phyloP scores from a whole-genome alignment of 2,329 filamentous ascomycete genomes.

The Thielaviopsis punctulata region DNA sequence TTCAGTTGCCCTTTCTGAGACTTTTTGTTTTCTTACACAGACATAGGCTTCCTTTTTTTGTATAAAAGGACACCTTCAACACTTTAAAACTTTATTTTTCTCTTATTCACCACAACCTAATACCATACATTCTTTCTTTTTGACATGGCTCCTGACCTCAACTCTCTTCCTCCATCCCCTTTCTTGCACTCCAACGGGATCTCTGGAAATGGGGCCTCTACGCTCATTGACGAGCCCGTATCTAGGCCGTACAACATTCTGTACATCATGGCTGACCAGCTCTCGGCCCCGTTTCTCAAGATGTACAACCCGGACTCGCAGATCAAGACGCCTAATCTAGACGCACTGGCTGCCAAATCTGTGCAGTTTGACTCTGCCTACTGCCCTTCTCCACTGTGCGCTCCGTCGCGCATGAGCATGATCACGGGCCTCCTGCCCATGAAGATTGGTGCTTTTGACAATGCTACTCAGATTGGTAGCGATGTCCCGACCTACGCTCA shows the following conservation, averaged over 20 bases:
- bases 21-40: neutral
- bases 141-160: slow-evolving; percentile 55
- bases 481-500: slow-evolving; percentile 86
- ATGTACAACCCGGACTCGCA: slow-evolving; percentile 80
- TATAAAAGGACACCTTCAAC: neutral
- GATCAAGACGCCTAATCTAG: slow-evolving; percentile 83
- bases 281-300: slow-evolving; percentile 76
- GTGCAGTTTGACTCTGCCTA: slow-evolving; percentile 91
- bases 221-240: slow-evolving; percentile 3
- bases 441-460: slow-evolving; percentile 84
- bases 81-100: neutral
- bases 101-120: neutral
- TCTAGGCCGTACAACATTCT: slow-evolving; percentile 26
- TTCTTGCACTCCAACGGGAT: slow-evolving; percentile 16
- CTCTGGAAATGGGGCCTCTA: slow-evolving; percentile 11
- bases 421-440: slow-evolving; percentile 82
- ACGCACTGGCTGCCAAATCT: slow-evolving; percentile 61
- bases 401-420: slow-evolving; percentile 85
- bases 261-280: slow-evolving; percentile 95
- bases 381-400: slow-evolving; percentile 84
- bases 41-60: neutral
- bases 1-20: neutral
- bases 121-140: neutral
- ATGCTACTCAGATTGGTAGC: slow-evolving; percentile 66
- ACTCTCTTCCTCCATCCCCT: slow-evolving; percentile 46